phyloP scores from a whole-genome alignment of 805 yeast genomes.

The Ogataea methanolica region DNA sequence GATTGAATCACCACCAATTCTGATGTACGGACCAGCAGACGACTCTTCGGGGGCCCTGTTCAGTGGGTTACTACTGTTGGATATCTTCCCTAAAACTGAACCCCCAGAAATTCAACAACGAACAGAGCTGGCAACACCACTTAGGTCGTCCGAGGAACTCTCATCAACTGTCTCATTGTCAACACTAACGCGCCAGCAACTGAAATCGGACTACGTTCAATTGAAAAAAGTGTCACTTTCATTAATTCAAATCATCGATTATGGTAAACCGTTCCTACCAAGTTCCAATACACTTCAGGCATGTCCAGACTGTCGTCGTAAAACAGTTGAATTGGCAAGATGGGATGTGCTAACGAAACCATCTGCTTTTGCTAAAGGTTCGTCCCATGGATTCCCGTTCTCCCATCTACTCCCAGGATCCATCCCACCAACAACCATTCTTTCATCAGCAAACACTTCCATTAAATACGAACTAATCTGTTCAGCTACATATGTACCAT shows the following conservation, averaged over 20 bases:
- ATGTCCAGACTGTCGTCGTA: constrained; percentile 56
- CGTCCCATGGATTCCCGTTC: constrained; percentile 83
- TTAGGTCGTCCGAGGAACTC: background rate
- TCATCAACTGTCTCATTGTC: constrained; percentile 22
- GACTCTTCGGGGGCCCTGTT: constrained; percentile 84
- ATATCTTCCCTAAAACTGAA: constrained; percentile 32
- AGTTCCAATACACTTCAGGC: constrained; percentile 42
- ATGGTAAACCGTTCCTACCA: constrained; percentile 62
- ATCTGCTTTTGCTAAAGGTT: constrained; percentile 55
- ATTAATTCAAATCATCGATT: constrained; percentile 66
- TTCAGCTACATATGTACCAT: constrained; percentile 36
- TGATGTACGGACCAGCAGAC: constrained; percentile 71
- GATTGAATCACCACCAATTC: constrained; percentile 88
- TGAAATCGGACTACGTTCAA: constrained; percentile 38
- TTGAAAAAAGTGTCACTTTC: constrained; percentile 57
- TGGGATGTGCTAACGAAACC: constrained; percentile 79
- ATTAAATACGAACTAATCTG: constrained; percentile 80
- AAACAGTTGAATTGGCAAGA: constrained; percentile 61
- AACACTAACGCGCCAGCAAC: constrained; percentile 13
- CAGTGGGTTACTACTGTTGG: constrained; percentile 70
- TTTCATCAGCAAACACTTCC: constrained; percentile 44
- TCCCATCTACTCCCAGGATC: constrained; percentile 85
- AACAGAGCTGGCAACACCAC: constrained; percentile 3
- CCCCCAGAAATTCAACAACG: background rate
- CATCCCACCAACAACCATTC: constrained; percentile 76